Base-by-base conservation (phyloP, 352 stramenopile species). In the Phytophthora capsici region DNA sequence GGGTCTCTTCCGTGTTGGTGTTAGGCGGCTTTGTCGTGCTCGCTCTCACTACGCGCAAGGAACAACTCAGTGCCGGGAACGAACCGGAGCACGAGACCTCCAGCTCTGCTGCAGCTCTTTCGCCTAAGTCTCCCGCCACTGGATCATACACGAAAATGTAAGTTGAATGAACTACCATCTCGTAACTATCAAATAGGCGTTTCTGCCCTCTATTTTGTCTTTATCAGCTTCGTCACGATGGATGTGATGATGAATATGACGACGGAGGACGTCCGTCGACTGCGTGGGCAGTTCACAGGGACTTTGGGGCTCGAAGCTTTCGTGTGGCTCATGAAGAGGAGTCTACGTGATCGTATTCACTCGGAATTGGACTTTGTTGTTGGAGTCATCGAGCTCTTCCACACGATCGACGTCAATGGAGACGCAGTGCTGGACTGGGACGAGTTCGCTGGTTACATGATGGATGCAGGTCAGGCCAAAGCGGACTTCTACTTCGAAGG, bases 341-440 rank as follows among this genome's bases (percentile, higher is more conserved):
- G 73, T 57, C 72, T 93, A 20, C 75, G 84, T 43, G 75, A 90
- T 50, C 82, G 83, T 57, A 90, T 90, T 54, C 64, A 82, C 48
- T 79, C 68, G 10, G 79, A 90, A 70, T 64, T 94, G 9, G 81
- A 93, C 58, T 93, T 96, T 72, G 83, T 95, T 4, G 82, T 94
- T 4, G 77, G 85, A 16, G 82, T 93, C 17, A 88, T 93, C 46
- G 86, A 97, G 36, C 80, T 97, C 28, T 97, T 96, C 69, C 84
- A 93, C 34, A 91, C 91, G 16, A 96, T 97, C 51, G 90, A 97
- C 63, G 85, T 96, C 53, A 96, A 97, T 41, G 90, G 89, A 2
- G 90, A 97, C 69, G 76, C 78, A 10, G 70, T 76, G 17, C 71
- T 97, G 54, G 90, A 97, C 55, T 97, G 90, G 90, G 89, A 97